phyloP scores from a whole-genome alignment of 768 basidiomycete species.

The Suillus luteus region DNA sequence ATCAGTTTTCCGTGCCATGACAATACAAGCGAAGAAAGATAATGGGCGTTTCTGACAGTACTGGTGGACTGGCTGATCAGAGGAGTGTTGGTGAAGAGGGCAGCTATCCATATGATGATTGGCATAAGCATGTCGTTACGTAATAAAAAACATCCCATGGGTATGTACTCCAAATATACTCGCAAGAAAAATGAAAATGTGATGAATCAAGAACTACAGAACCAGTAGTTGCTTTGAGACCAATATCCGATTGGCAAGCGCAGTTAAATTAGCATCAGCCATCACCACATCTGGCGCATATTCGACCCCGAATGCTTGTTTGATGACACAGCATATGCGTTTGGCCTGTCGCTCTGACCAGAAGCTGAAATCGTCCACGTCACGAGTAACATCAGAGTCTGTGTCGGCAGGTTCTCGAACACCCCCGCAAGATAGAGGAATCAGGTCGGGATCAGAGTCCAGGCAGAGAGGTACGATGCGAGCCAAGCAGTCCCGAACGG shows the following conservation, averaged over 20 bases:
- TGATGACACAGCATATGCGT: constrained; percentile 77
- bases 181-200: neutral
- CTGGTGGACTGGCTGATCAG: constrained; percentile 3
- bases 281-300: constrained; percentile 88
- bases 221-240: constrained; percentile 65
- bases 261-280: constrained; percentile 90
- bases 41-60: neutral
- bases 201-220: constrained; percentile 15
- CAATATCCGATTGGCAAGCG: constrained; percentile 81
- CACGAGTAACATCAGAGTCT: constrained; percentile 45
- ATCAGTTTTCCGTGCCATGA: constrained; percentile 44
- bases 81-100: neutral
- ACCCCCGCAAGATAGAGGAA: constrained; percentile 68
- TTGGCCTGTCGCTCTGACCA: constrained; percentile 91
- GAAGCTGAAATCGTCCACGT: constrained; percentile 93
- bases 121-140: neutral
- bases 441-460: constrained; percentile 80
- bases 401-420: constrained; percentile 25
- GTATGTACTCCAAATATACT: neutral
- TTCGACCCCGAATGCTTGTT: constrained; percentile 86
- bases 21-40: neutral
- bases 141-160: constrained; percentile 2
- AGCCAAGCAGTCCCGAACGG: constrained; percentile 67
- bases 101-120: neutral
- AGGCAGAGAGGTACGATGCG: constrained; percentile 84